Evolutionary conservation across 192 early-diverging fungal species (phyloP).

Genomic region (Rhizoclosmatium sp.): DNA sequence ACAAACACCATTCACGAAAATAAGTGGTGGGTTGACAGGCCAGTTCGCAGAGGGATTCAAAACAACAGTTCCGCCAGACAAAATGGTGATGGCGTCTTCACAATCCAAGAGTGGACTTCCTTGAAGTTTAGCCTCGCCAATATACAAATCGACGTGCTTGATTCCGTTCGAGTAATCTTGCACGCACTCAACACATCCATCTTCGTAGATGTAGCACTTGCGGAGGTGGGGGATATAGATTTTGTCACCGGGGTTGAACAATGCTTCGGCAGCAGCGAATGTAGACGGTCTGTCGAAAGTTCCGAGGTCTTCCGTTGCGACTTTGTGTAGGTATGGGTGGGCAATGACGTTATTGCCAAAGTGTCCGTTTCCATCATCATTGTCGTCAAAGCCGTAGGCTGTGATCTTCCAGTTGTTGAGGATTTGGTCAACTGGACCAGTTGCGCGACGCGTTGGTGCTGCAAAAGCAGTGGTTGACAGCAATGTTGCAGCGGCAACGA

Average conservation of each 20-base stretch:
- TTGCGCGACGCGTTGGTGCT: neutral
- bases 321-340: neutral
- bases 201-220: neutral
- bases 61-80: conserved; percentile 5
- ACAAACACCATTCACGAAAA: conserved; percentile 3
- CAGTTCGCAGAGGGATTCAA: conserved; percentile 1
- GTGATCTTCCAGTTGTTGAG: neutral
- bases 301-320: conserved; percentile 2
- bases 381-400: conserved; percentile 3
- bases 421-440: neutral
- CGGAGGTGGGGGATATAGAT: conserved; percentile 1
- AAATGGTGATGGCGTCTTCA: neutral
- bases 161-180: neutral
- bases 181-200: neutral
- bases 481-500: neutral
- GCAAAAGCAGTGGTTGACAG: neutral
- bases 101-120: neutral
- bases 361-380: neutral
- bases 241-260: neutral
- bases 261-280: neutral
- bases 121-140: neutral
- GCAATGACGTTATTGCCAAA: neutral
- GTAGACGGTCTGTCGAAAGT: conserved; percentile 2
- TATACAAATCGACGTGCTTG: conserved; percentile 10
- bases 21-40: neutral